A percentile compares a stretch with the other conserved stretches of the same genome.
Evolutionary conservation across 129 eudicot genomes (phyloP).

Genomic region (Flaveria sonorensis): DNA sequence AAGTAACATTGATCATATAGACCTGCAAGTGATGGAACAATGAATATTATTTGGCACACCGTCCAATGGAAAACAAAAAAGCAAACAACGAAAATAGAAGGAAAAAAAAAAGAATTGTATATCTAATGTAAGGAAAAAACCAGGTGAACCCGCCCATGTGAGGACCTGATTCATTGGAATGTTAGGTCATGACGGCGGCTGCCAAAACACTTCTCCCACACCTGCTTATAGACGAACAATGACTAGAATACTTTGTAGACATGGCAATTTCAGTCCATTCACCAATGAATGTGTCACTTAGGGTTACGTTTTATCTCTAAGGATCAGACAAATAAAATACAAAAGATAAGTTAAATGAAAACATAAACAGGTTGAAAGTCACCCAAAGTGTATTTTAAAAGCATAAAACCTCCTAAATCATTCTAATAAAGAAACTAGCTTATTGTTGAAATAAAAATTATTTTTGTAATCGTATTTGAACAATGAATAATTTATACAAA

Average conservation of each 20-base stretch:
- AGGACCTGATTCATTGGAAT: constrained; percentile 15
- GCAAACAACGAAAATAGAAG: neutral
- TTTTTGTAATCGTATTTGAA: neutral
- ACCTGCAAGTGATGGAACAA: neutral
- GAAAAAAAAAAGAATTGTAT: neutral
- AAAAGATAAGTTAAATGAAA: neutral
- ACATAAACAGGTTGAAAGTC: neutral
- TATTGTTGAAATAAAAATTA: neutral
- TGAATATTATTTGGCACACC: neutral
- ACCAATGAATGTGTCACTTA: neutral
- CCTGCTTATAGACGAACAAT: constrained; percentile 21
- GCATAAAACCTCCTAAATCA: no score
- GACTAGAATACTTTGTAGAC: constrained; percentile 10
- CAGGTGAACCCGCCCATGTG: neutral
- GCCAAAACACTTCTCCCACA: constrained; percentile 4
- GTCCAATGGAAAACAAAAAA: neutral
- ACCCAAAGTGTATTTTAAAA: no score
- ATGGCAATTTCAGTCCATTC: neutral
- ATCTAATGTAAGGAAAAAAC: neutral
- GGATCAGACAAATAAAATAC: neutral
- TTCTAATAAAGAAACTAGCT: neutral
- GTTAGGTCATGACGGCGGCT: constrained; percentile 17
- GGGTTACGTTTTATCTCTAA: neutral
- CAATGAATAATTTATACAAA: neutral
- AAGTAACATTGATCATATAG: neutral